phyloP scores from a whole-genome alignment of 2,329 filamentous ascomycete genomes.

The Celoporthe dispersa region DNA sequence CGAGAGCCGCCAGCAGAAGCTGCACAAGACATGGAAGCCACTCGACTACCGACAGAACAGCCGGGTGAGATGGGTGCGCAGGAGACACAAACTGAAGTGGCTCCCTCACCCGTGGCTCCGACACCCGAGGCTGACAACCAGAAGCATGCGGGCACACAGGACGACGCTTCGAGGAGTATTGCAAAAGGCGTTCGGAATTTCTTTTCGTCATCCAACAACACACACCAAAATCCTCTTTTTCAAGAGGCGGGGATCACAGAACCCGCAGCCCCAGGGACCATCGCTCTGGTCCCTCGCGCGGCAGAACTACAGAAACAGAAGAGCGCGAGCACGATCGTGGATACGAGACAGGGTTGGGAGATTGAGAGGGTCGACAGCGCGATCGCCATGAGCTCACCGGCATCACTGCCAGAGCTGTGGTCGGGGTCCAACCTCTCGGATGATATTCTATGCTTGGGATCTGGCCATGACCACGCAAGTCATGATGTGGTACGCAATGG shows the following conservation, averaged over 20 bases:
- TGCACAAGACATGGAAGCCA: slow-evolving; percentile 1
- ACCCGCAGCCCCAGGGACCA: slow-evolving; percentile 30
- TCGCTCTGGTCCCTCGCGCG: slow-evolving; percentile 29
- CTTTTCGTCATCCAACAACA: slow-evolving; percentile 5
- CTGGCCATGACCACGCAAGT: slow-evolving; percentile 22
- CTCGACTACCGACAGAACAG: slow-evolving; percentile 7
- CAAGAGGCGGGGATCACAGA: slow-evolving; percentile 29
- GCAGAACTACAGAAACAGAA: slow-evolving; percentile 29
- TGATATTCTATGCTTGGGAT: slow-evolving; percentile 25
- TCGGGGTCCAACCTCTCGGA: slow-evolving; percentile 8
- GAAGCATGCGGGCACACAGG: slow-evolving; percentile 8
- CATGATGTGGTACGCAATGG: slow-evolving; percentile 6
- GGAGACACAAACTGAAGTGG: background rate
- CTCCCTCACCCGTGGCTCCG: background rate
- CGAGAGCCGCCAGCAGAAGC: background rate
- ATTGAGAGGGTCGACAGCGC: slow-evolving; percentile 26
- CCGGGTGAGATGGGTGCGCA: background rate
- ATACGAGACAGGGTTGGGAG: slow-evolving; percentile 19
- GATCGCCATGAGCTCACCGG: slow-evolving; percentile 26
- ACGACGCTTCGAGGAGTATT: slow-evolving; percentile 14
- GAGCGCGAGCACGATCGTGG: slow-evolving; percentile 28
- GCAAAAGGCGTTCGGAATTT: slow-evolving; percentile 15
- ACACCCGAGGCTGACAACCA: slow-evolving; percentile 1
- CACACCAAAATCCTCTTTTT: slow-evolving; percentile 30
- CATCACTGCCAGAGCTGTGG: slow-evolving; percentile 13